Percentiles rank a stretch among this genome's conserved stretches.
These are phyloP conservation scores for Apiospora koreana DNA, from an alignment of 2,329 filamentous ascomycete species.

Conservation along the genomic window DNA sequence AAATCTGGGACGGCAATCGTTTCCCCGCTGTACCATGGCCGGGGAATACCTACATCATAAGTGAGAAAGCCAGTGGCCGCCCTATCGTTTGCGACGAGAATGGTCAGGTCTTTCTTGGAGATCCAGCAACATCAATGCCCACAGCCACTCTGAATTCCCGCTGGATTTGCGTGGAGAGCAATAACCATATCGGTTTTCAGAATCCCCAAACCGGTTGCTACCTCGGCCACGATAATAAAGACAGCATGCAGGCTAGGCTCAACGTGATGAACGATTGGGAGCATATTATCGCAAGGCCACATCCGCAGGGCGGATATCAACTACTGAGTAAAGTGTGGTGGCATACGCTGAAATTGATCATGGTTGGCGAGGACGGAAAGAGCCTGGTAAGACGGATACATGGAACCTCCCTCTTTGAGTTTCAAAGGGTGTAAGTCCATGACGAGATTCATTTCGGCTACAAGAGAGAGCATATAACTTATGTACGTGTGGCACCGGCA, in stretches of 20 bases:
- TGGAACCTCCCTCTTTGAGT: constrained; percentile 5
- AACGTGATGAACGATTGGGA: constrained; percentile 1
- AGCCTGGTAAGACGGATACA: constrained; percentile 10
- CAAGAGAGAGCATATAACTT: neutral
- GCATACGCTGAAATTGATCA: constrained; percentile 5
- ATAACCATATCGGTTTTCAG: neutral
- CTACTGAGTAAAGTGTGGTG: constrained; percentile 10
- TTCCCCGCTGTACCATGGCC: neutral
- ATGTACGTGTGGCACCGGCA: neutral
- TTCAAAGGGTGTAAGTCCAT: constrained; percentile 6
- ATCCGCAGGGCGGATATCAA: constrained; percentile 13
- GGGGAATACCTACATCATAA: neutral
- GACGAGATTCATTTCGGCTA: neutral
- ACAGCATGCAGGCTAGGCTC: neutral
- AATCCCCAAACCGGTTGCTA: constrained; percentile 5
- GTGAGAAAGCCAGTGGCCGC: neutral
- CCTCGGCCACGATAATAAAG: constrained; percentile 8
- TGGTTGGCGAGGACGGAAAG: constrained; percentile 10
- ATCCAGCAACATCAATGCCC: neutral
- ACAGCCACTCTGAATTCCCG: neutral
- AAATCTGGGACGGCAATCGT: neutral
- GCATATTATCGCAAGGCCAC: constrained; percentile 10
- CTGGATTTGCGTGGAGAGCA: neutral
- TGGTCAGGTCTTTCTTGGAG: neutral
- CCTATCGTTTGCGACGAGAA: neutral